phyloP scores from a whole-genome alignment of 2,329 filamentous ascomycete species.

The Penicillium glabrum region DNA sequence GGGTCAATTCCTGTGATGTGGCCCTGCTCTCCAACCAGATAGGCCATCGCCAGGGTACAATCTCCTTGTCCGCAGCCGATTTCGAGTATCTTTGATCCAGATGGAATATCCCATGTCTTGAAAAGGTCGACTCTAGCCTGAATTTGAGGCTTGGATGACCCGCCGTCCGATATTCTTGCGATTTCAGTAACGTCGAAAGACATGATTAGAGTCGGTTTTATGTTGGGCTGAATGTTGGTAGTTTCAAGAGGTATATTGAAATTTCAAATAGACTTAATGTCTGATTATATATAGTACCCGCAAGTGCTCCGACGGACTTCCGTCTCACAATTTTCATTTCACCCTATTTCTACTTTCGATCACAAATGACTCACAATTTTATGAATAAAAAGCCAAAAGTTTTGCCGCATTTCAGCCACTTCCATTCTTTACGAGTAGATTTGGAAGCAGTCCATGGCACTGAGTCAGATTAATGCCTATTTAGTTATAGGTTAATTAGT shows the following conservation, averaged over 20 bases:
- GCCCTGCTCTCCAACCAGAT: conserved; percentile 1
- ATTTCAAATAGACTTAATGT: background rate
- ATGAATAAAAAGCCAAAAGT: background rate
- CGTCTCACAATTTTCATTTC: background rate
- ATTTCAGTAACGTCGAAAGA: background rate
- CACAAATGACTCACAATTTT: background rate
- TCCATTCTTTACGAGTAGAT: background rate
- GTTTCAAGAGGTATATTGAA: no score
- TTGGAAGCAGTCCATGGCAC: background rate
- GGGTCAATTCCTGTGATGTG: conserved; percentile 2
- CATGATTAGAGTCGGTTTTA: background rate
- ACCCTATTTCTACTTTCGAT: background rate
- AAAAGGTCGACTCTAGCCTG: background rate
- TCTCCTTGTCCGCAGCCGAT: conserved; percentile 5
- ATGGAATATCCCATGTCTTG: background rate
- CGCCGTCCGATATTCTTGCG: background rate
- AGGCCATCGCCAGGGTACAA: conserved; percentile 1
- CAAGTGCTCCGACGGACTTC: background rate
- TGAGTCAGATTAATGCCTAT: background rate
- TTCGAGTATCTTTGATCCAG: conserved; percentile 3
- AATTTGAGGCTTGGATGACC: background rate
- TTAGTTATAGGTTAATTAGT: no score
- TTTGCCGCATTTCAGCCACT: background rate
- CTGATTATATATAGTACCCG: background rate
- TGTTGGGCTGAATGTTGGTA: background rate